Conservation (phyloP, 31 red algal genomes). For the Porphyra umbilicalis region DNA sequence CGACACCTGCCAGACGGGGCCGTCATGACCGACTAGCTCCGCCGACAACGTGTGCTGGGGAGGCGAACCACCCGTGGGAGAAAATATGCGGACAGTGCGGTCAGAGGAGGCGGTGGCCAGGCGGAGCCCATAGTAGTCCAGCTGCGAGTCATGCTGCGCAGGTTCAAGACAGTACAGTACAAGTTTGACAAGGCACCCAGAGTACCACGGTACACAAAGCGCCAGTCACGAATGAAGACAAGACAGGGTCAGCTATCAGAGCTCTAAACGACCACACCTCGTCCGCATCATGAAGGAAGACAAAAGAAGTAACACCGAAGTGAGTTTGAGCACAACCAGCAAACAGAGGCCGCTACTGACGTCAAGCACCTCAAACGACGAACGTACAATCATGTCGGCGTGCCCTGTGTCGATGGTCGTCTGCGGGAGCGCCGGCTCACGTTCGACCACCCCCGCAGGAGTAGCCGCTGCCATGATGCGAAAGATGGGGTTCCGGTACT, state of each 20-base stretch:
- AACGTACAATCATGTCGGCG: slow-evolving; percentile 10
- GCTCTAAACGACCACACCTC: no score
- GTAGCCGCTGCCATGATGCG: neutral
- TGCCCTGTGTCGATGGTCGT: slow-evolving; percentile 8
- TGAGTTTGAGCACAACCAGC: no score
- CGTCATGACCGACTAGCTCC: slow-evolving; percentile 66
- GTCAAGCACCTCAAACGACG: no score
- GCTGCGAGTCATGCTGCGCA: slow-evolving; percentile 79
- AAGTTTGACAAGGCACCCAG: no score
- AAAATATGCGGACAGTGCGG: slow-evolving; percentile 78
- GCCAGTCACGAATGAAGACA: no score
- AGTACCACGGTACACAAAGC: no score
- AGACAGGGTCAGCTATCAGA: no score
- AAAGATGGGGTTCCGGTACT: no score
- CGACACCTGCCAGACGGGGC: slow-evolving; percentile 89
- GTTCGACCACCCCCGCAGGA: neutral
- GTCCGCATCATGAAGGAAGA: no score
- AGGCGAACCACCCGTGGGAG: neutral
- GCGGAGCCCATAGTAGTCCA: slow-evolving; percentile 83
- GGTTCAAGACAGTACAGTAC: no score
- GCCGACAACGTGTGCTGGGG: slow-evolving; percentile 41
- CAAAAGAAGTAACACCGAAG: no score
- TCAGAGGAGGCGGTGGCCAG: slow-evolving; percentile 85
- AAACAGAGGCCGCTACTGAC: no score
- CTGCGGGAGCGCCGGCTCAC: slow-evolving; percentile 2